Evolutionary conservation across 2,329 filamentous ascomycete genomes (phyloP).

Genomic region (Nothophoma quercina): DNA sequence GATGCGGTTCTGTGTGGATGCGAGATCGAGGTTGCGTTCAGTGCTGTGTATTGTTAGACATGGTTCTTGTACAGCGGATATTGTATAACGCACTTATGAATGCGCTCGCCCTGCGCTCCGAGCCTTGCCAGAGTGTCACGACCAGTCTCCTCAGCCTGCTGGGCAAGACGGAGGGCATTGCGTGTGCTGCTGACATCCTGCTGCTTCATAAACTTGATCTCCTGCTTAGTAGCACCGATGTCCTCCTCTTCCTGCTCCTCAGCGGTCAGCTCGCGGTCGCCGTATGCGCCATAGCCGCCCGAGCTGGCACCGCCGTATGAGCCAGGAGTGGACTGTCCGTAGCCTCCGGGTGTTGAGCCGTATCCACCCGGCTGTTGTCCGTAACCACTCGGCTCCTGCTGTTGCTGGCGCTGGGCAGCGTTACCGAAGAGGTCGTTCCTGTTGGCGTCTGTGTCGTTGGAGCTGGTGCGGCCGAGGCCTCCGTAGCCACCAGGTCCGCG

Average conservation of each 20-base stretch:
- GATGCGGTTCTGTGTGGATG: constrained; percentile 77
- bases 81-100: constrained; percentile 34
- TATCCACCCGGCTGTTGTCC: constrained; percentile 43
- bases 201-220: constrained; percentile 79
- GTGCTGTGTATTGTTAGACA: constrained; percentile 46
- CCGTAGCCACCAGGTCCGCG: constrained; percentile 51
- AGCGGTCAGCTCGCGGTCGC: constrained; percentile 79
- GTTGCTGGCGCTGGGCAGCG: constrained; percentile 59
- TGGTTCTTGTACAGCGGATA: not conserved
- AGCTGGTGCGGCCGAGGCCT: constrained; percentile 43
- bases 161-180: constrained; percentile 68
- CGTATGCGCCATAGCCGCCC: constrained; percentile 60
- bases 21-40: constrained; percentile 82
- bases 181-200: constrained; percentile 73
- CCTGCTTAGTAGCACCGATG: constrained; percentile 73
- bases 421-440: constrained; percentile 71
- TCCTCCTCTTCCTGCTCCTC: constrained; percentile 79
- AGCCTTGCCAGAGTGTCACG: constrained; percentile 51
- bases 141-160: constrained; percentile 74
- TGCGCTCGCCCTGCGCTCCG: constrained; percentile 46
- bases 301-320: constrained; percentile 31
- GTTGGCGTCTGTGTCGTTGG: constrained; percentile 62
- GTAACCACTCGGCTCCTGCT: constrained; percentile 48
- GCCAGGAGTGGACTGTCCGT: constrained; percentile 28
- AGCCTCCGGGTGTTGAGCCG: constrained; percentile 34